Conservation (phyloP, 1,284 basidiomycete species). For the Cryptococcus sp. region DNA sequence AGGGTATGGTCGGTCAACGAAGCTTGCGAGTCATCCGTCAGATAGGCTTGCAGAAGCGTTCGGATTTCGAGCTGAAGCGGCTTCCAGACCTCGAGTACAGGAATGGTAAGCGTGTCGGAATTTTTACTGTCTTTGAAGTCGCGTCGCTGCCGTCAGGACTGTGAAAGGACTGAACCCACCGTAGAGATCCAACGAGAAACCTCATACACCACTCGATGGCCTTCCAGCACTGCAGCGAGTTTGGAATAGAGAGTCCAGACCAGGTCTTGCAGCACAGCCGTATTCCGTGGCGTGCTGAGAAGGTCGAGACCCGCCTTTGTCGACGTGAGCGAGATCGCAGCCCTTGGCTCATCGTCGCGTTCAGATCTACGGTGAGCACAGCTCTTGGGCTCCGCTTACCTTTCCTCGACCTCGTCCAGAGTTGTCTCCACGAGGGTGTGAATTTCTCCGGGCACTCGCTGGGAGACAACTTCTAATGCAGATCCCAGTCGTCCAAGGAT, state of each 20-base stretch:
- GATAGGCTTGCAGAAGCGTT: slow-evolving; percentile 80
- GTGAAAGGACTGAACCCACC: slow-evolving; percentile 51
- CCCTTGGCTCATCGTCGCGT: not conserved
- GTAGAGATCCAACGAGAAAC: slow-evolving; percentile 80
- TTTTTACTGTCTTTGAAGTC: slow-evolving; percentile 76
- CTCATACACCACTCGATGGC: slow-evolving; percentile 85
- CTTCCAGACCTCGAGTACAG: slow-evolving; percentile 84
- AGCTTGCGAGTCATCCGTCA: slow-evolving; percentile 80
- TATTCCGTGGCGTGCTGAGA: slow-evolving; percentile 65
- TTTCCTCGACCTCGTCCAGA: slow-evolving; percentile 83
- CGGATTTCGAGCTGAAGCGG: slow-evolving; percentile 88
- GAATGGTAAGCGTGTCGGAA: slow-evolving; percentile 55
- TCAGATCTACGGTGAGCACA: not conserved
- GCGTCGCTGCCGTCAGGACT: slow-evolving; percentile 55
- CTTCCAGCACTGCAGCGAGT: slow-evolving; percentile 89
- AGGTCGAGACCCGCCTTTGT: slow-evolving; percentile 53
- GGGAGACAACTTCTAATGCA: slow-evolving; percentile 76
- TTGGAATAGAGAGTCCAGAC: slow-evolving; percentile 99
- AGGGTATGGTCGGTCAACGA: slow-evolving; percentile 76
- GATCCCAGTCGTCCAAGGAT: slow-evolving; percentile 82
- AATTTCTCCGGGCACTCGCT: slow-evolving; percentile 79
- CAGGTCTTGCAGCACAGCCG: slow-evolving; percentile 81
- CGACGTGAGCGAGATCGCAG: slow-evolving; percentile 7
- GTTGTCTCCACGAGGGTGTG: slow-evolving; percentile 81
- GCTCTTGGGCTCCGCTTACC: slow-evolving; percentile 48